Conservation (phyloP, 2,329 filamentous ascomycete species). For the Anisogramma anomala region DNA sequence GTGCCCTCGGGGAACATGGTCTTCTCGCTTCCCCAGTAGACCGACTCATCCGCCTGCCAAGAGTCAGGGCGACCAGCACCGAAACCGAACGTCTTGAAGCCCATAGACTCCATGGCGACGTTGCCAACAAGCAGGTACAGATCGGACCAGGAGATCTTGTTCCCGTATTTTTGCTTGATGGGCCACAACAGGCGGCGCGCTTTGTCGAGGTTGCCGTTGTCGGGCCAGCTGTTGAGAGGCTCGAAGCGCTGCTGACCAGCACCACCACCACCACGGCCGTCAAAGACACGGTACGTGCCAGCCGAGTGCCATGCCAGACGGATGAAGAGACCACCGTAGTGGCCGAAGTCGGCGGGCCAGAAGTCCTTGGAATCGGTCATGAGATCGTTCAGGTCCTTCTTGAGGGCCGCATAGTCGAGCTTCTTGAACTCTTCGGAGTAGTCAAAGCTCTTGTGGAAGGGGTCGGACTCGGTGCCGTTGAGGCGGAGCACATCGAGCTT, state of each 20-base stretch:
- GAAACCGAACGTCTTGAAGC: slow-evolving; percentile 58
- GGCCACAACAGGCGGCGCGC: slow-evolving; percentile 64
- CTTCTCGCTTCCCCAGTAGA: slow-evolving; percentile 63
- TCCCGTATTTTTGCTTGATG: slow-evolving; percentile 70
- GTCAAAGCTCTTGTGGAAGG: slow-evolving; percentile 54
- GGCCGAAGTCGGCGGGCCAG: slow-evolving; percentile 74
- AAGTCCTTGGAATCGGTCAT: slow-evolving; percentile 72
- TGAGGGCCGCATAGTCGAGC: slow-evolving; percentile 58
- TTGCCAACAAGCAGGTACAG: slow-evolving; percentile 58
- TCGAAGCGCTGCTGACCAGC: slow-evolving; percentile 64
- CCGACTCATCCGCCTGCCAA: slow-evolving; percentile 60
- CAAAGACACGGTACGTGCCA: slow-evolving; percentile 64
- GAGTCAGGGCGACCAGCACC: slow-evolving; percentile 57
- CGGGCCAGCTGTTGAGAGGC: slow-evolving; percentile 66
- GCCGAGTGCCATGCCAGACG: slow-evolving; percentile 74
- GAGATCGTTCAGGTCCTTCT: slow-evolving; percentile 59
- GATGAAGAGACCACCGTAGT: slow-evolving; percentile 71
- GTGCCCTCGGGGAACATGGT: slow-evolving; percentile 55
- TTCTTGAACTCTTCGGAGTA: slow-evolving; percentile 62
- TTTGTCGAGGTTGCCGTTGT: slow-evolving; percentile 66
- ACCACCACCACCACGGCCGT: slow-evolving; percentile 65
- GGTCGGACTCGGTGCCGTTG: slow-evolving; percentile 52
- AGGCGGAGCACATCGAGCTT: slow-evolving; percentile 64
- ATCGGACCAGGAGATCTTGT: slow-evolving; percentile 68
- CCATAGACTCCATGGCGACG: slow-evolving; percentile 63